Conservation (phyloP, 768 basidiomycete species). For the Vararia minispora region DNA sequence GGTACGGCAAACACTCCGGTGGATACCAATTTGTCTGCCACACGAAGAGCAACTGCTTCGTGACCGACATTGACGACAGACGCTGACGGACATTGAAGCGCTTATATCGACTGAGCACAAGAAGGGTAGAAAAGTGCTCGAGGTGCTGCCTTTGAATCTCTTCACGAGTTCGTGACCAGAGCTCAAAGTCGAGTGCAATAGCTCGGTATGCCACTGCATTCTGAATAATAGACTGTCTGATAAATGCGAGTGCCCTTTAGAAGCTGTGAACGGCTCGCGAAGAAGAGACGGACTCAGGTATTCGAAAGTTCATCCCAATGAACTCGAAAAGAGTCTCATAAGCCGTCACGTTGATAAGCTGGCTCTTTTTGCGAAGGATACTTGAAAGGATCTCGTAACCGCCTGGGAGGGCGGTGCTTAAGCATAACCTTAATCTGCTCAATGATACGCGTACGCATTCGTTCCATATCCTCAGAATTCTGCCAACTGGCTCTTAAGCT, state of each 20-base stretch:
- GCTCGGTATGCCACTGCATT: slow-evolving; percentile 75
- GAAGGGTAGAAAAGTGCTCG: slow-evolving; percentile 69
- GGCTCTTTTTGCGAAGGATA: slow-evolving; percentile 60
- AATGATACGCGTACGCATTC: slow-evolving; percentile 49
- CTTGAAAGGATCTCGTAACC: slow-evolving; percentile 82
- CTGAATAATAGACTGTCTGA: slow-evolving; percentile 72
- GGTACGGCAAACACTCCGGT: slow-evolving; percentile 31
- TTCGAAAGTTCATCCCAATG: slow-evolving; percentile 72
- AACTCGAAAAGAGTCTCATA: slow-evolving; percentile 83
- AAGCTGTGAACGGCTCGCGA: neutral
- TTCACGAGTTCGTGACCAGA: slow-evolving; percentile 65
- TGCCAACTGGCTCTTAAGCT: slow-evolving; percentile 80
- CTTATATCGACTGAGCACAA: slow-evolving; percentile 60
- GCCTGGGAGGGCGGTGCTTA: slow-evolving; percentile 32
- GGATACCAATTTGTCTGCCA: slow-evolving; percentile 73
- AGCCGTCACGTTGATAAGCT: slow-evolving; percentile 65
- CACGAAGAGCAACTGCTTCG: slow-evolving; percentile 70
- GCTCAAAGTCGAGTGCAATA: slow-evolving; percentile 81
- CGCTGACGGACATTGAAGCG: slow-evolving; percentile 72
- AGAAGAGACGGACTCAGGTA: slow-evolving; percentile 54
- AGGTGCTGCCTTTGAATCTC: slow-evolving; percentile 76
- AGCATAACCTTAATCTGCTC: neutral
- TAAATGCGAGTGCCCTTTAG: neutral
- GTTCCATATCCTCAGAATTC: slow-evolving; percentile 92
- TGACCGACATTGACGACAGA: slow-evolving; percentile 57